Evolutionary conservation across 768 basidiomycete genomes (phyloP).

Genomic region (Pholiota molesta): DNA sequence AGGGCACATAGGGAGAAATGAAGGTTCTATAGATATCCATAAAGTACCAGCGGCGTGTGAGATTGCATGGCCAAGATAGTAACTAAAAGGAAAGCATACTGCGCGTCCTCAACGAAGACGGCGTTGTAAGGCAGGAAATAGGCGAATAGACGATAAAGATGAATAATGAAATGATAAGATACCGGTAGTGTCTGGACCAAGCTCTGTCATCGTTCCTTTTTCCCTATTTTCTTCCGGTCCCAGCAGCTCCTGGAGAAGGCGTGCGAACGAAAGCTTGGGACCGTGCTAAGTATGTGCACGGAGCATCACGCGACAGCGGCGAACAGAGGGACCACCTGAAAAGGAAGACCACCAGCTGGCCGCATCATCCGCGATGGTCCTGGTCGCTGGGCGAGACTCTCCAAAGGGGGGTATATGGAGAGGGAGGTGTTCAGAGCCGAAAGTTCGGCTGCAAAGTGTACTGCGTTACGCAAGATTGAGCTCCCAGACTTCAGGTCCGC

Average conservation of each 20-base stretch:
- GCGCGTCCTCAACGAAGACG: not conserved
- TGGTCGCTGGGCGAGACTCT: not conserved
- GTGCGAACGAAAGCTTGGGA: constrained; percentile 7
- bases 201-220: not conserved
- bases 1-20: not conserved
- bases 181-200: not conserved
- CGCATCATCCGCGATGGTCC: not conserved
- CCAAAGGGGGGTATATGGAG: constrained; percentile 1
- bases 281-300: constrained; percentile 6
- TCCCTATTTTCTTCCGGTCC: not conserved
- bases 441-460: not conserved
- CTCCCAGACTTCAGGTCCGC: constrained; percentile 46
- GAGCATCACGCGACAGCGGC: constrained; percentile 3
- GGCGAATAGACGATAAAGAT: not conserved
- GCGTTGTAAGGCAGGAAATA: not conserved
- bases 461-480: constrained; percentile 35
- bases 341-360: not conserved
- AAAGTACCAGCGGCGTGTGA: not conserved
- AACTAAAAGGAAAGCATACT: not conserved
- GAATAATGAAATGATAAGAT: constrained; percentile 8
- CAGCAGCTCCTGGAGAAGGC: not conserved
- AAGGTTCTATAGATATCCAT: not conserved
- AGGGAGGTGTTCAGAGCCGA: not conserved
- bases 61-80: not conserved
- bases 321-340: not conserved